Evolutionary conservation across 108 stramenopile species (phyloP).

Genomic region (Bacterosira constricta): DNA sequence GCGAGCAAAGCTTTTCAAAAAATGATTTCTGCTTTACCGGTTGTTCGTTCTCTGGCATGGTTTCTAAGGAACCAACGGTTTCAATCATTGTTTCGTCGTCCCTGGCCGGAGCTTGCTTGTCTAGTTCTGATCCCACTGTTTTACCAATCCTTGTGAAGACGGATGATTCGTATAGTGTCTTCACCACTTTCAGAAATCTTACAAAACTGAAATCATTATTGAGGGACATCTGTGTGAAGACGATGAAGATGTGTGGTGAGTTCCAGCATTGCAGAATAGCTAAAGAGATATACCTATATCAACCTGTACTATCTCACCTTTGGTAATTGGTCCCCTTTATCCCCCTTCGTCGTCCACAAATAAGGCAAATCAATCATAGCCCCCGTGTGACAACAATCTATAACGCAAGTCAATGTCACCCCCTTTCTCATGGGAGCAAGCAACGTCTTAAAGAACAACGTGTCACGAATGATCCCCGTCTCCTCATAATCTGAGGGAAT

Average conservation of each 20-base stretch:
- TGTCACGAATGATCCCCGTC: conserved; percentile 82
- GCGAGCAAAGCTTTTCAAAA: conserved; percentile 22
- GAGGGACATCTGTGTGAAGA: conserved; percentile 48
- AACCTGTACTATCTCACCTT: conserved; percentile 37
- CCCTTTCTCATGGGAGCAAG: conserved; percentile 84
- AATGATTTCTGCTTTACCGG: background rate
- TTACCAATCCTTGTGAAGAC: conserved; percentile 59
- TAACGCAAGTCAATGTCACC: conserved; percentile 78
- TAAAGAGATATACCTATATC: background rate
- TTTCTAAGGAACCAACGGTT: conserved; percentile 34
- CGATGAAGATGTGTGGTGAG: background rate
- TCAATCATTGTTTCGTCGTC: conserved; percentile 38
- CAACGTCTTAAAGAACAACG: conserved; percentile 80
- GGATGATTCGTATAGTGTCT: conserved; percentile 86
- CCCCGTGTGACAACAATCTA: conserved; percentile 85
- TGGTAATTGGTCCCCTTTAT: conserved; percentile 45
- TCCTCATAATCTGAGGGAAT: conserved; percentile 70
- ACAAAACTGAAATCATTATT: conserved; percentile 89
- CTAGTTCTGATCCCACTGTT: conserved; percentile 30
- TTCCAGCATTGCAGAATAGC: background rate
- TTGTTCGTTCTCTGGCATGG: conserved; percentile 35
- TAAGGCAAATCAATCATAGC: conserved; percentile 85
- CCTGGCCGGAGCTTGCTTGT: conserved; percentile 31
- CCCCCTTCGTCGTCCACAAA: conserved; percentile 69
- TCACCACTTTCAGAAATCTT: conserved; percentile 86